phyloP scores from a whole-genome alignment of 305 asterid genomes.

The Solanum hybrid region DNA sequence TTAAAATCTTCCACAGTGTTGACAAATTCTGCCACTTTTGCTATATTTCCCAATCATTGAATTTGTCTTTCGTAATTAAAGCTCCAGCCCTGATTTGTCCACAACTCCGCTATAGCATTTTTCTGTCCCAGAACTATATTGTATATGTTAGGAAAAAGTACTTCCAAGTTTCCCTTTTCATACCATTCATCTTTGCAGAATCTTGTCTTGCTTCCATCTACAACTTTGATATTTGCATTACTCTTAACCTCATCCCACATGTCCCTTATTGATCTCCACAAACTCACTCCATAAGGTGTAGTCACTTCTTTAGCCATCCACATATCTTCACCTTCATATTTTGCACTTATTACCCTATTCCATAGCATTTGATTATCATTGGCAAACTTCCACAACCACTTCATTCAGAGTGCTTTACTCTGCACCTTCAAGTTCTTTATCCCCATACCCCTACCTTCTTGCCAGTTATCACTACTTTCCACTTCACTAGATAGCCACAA shows the following conservation, averaged over 20 bases:
- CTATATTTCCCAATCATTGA: neutral
- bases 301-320: neutral
- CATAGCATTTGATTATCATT: neutral
- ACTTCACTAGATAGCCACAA: neutral
- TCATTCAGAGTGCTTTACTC: neutral
- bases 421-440: neutral
- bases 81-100: neutral
- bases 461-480: neutral
- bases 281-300: neutral
- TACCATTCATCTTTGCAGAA: neutral
- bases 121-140: neutral
- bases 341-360: neutral
- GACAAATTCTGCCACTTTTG: neutral
- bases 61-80: neutral
- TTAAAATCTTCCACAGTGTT: neutral
- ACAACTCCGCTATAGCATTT: neutral
- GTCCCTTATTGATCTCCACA: neutral
- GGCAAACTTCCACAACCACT: neutral
- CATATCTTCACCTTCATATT: neutral
- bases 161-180: neutral
- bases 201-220: neutral
- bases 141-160: neutral
- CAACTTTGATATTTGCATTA: neutral
- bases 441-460: neutral
- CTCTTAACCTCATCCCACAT: neutral